These are phyloP conservation scores for Fusarium falciforme DNA, from an alignment of 2,329 filamentous ascomycete genomes.

Conservation along the genomic window DNA sequence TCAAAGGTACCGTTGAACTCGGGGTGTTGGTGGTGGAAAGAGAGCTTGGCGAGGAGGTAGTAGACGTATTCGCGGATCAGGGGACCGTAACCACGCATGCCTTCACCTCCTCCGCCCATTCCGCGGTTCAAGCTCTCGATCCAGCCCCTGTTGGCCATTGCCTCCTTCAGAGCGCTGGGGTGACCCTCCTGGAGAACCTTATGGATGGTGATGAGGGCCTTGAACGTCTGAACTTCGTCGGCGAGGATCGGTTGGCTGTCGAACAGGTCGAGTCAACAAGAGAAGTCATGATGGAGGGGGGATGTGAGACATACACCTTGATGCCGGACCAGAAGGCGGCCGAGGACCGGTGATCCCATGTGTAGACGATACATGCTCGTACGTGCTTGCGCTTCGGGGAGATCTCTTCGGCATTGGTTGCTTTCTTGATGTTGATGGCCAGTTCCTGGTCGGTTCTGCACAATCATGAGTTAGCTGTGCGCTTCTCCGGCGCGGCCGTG, in stretches of 20 bases:
- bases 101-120: constrained; percentile 82
- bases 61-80: constrained; percentile 97
- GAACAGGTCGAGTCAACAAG: constrained; percentile 8
- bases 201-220: constrained; percentile 95
- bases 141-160: constrained; percentile 89
- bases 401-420: constrained; percentile 75
- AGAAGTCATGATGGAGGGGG: constrained; percentile 9
- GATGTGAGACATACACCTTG: constrained; percentile 82
- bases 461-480: constrained; percentile 27
- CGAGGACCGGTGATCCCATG: constrained; percentile 98
- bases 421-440: constrained; percentile 77
- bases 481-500: constrained; percentile 11
- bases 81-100: constrained; percentile 88
- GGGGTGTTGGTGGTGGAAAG: constrained; percentile 96
- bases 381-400: constrained; percentile 91
- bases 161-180: constrained; percentile 86
- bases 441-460: constrained; percentile 75
- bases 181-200: constrained; percentile 98
- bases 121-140: constrained; percentile 91
- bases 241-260: constrained; percentile 93
- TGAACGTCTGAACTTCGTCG: constrained; percentile 99
- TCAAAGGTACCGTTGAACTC: constrained; percentile 99
- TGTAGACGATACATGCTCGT: constrained; percentile 96
- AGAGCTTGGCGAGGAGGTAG: constrained; percentile 92
- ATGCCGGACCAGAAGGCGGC: constrained; percentile 97